Base-by-base conservation (phyloP, 345 rosid species). In the Mallotus nudiflorus region DNA sequence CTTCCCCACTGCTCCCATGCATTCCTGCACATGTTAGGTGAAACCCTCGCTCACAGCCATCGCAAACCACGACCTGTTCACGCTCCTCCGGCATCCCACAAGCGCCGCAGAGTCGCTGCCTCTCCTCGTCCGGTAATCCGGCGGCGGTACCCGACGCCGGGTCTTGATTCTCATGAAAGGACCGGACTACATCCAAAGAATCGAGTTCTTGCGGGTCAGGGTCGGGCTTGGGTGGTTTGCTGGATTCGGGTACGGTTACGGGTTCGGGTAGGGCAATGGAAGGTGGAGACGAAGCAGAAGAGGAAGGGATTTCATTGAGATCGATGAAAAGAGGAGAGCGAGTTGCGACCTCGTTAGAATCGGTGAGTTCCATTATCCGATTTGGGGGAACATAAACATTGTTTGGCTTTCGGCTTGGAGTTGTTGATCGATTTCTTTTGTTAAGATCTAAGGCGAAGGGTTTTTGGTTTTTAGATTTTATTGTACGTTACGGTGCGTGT, bases 291-390 rank as follows among this genome's bases (percentile, higher is more conserved):
- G 86, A 77, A 29, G 87, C 74, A 31, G 86, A 78, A 29, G 86
- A 76, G 75, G 88, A 49, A 49, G 98, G 98, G 86, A 91, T 90
- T 95, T 94, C 97, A 80, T 94, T 94, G 80, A 94, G 98, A 89
- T 94, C 97, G 87, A 91, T 91, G 54, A 79, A 88, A 48, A 90
- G 88, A 51, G 86, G 87, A 18, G 95, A 86, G 70, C 92, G 97
- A 76, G 73, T 74, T 61, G 61, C 27, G 6, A 65, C 6, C 20
- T 65, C 78, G 66, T 29, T 49, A 35, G 76, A 65, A 65, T 55
- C 66, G 51, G 70, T 37, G 57, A 66, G 66, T 73, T 73, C 70
- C 76, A 73, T 73, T 73, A 73, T 73, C 59, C 60, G 58, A 66
- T 51, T 37, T 51, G 62, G 9, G 45, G 45, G 0, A 33, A 48